Evolutionary conservation across 345 rosid species (phyloP), one percentile per base, ranked within the genome.

Genomic region (Eucalyptus globulus): DNA sequence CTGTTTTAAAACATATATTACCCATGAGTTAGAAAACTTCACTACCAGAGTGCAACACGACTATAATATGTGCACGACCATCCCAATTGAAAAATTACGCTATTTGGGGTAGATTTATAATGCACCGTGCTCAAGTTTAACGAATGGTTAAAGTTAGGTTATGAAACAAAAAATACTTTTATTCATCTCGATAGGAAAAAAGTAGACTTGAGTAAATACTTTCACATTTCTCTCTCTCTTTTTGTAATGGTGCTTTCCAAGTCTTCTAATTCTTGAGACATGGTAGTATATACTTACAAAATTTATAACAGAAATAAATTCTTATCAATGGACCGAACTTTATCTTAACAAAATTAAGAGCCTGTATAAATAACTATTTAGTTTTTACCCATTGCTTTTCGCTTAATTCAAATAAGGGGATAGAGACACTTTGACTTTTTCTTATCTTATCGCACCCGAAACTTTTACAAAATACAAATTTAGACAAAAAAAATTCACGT

Each of bases 31-130:
- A 6, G 34, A 62, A 29, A 29, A 62, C 31, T 60, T 11, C 8
- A 13, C 1, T 3, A 0, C 31, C 4, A 60, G 0, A 0, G 14
- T 60, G 67, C 67, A 60, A 60, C 15, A 6, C 2, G 31, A 27
- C 31, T 12, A 11, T 60, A 27, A 4, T 27, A 27, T 0, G 1
- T 4, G n/a, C 15, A 11, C 14, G 27, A 5, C 69, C 31, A 27
- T 60, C 0, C 69, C 6, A 5, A 60, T 1, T 62, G 4, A 29
- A 62, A 27, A 62, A 13, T 12, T 2, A 29, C 2, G 0, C 14
- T 1, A 62, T 62, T 29, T 13, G 4, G 34, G 31, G 69, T 62
- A 14, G 69, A 29, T 62, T 62, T 29, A 29, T 29, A 13, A 13
- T 62, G 69, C 69, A 29, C 69, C 8, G 0, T 62, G 1, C 34